Base-by-base conservation (phyloP, 257 asterid species). In the Ehretia macrophylla region DNA sequence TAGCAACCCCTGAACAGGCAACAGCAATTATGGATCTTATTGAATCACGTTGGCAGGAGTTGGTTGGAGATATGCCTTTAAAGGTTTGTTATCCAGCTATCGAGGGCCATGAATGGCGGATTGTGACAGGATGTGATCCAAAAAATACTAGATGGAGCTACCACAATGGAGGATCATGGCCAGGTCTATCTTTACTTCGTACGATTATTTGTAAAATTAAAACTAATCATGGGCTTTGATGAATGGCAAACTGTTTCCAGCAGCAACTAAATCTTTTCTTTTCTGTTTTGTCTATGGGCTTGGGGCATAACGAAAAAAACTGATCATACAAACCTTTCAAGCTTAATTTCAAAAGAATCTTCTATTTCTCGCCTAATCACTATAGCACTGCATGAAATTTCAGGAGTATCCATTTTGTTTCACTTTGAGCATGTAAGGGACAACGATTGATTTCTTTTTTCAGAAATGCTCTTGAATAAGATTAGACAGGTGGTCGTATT, bases 101-200 rank as follows among this genome's bases (percentile, higher is more conserved):
- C 23, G 88, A 84, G 59, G 85, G 80, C 60, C 86, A 84, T 44
- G 88, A 81, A 55, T 84, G 92, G 92, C 68, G 81, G 60, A 84
- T 81, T 18, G 73, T 81, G 27, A 84, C 88, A 5, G 92, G 88
- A 47, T 67, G 74, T 56, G 92, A 84, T 73, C 88, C 92, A 11
- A 84, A 84, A 72, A 84, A 84, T 64, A 84, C 82, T 27, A 74
- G 92, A 68, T 84, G 92, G 88, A 81, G 92, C 66, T 84, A 84
- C 59, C 92, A 84, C 66, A 84, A 84, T 45, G 92, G 84, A 45
- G 92, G 92, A 58, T 78, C 92, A 32, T 84, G 92, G 92, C 92
- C 88, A 67, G 87, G 91, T 84, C 69, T 45, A 14, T 53, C 10
- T 58, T 20, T 46, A 17, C 17, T 39, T 50, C 20, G 8, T 13